Evolutionary conservation across 179 eudicot species (phyloP), one percentile per base, ranked within the genome.

Genomic region (Silene vulgaris): DNA sequence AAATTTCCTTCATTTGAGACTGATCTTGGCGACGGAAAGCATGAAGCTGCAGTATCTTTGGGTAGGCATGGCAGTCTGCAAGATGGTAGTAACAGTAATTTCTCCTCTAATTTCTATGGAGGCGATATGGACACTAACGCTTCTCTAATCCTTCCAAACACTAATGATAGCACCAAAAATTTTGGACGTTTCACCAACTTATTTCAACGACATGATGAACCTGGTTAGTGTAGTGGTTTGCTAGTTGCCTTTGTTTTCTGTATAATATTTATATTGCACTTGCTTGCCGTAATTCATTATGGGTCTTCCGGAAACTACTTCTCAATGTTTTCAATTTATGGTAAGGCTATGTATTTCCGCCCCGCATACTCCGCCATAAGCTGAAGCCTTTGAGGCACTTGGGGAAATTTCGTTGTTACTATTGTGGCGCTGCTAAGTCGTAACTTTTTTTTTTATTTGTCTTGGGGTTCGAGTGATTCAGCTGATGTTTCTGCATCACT

Each of bases 1-100:
- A 72, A 65, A 72, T 66, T 50, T 71, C 80, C 73, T 72, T 69
- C 57, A 14, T 72, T 32, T 73, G 79, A 73, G 57, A 29, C 69
- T 65, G 76, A 79, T 82, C 71, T 57, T 73, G 83, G 82, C 66
- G 82, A 81, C 37, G 85, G 79, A 65, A 85, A 81, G 69, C 69
- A 52, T 79, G 40, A 80, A 23, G 81, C 69, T 82, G 83, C 76
- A 73, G 23, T 78, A 70, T 75, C 79, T 11, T 78, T 61, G 4
- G 78, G 77, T 48, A 76, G 80, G 56, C 69, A 72, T 59, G 74
- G 70, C 72, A 76, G 61, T 32, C 61, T 78, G 77, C 63, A n/a
- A 73, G 85, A 57, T 72, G 79, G 30, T 48, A 64, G 23, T 76
- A 72, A 63, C 16, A 72, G 65, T 75, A 66, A 78, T 57, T 76